Evolutionary conservation across 129 eudicot species (phyloP).

Genomic region (Sambucus nigra): DNA sequence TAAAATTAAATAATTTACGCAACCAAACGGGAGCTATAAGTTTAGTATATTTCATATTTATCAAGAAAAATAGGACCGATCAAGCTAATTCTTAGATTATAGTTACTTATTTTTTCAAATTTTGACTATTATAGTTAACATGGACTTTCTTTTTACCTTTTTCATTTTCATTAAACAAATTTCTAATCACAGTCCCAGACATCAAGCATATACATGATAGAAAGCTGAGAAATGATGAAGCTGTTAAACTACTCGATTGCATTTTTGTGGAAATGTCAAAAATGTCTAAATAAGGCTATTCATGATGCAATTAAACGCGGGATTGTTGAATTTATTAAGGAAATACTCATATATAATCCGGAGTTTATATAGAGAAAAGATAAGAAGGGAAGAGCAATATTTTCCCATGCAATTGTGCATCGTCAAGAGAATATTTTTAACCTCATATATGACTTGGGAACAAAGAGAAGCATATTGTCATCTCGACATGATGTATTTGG

Average conservation of each 20-base stretch:
- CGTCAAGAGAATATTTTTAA: slow-evolving; percentile 46
- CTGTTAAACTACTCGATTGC: slow-evolving; percentile 27
- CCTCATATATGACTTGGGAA: slow-evolving; percentile 29
- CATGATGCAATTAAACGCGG: no score
- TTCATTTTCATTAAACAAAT: not conserved
- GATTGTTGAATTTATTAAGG: slow-evolving; percentile 27
- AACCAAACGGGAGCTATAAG: no score
- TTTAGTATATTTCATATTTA: no score
- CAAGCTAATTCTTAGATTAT: no score
- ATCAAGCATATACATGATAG: slow-evolving; percentile 33
- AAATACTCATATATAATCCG: slow-evolving; percentile 31
- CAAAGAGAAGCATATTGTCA: slow-evolving; percentile 36
- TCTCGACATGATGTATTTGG: slow-evolving; percentile 38
- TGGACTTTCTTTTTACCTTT: not conserved
- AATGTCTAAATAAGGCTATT: no score
- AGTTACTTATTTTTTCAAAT: no score
- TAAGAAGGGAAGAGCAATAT: slow-evolving; percentile 38
- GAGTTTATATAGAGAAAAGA: slow-evolving; percentile 46
- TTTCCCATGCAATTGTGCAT: slow-evolving; percentile 37
- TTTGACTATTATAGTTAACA: not conserved
- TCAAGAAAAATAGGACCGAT: no score
- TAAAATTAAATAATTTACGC: no score
- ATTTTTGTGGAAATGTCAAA: slow-evolving; percentile 23
- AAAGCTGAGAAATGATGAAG: slow-evolving; percentile 38
- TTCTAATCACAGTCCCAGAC: slow-evolving; percentile 22